Base-by-base conservation (phyloP, 2,329 filamentous ascomycete genomes). In the Talaromyces sp. region DNA sequence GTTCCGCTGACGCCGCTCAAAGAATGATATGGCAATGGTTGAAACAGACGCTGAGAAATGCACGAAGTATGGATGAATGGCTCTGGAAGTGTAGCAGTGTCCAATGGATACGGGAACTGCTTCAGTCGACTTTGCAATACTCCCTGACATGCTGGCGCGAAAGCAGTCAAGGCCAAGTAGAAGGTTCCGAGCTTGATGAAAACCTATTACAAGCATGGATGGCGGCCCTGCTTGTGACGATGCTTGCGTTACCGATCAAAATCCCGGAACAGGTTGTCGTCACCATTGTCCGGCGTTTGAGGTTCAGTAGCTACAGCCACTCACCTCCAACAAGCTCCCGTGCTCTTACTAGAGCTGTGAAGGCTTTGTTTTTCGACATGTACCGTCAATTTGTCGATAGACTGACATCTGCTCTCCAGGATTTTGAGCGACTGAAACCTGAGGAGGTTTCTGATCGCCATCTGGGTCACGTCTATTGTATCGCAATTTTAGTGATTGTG, bases 321-420 rank as follows among this genome's bases (percentile, higher is more conserved):
- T 1, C 37, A 31, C 33, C 13, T 19, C 35, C 56, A 3, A 59
- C 54, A n/a, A 50, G 41, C 1, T 66, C 64, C 2, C 67, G 67
- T n/a, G 57, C 35, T 4, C 54, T 64, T 17, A 65, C 59, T n/a
- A 68, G 41, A 47, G 35, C 57, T 22, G 59, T 67, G 8, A 68
- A 68, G 22, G 31, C 45, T 39, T 13, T 68, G 27, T 27, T 67
- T 3, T 63, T 66, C 10, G 37, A 59, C 8, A 45, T 64, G 11
- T 68, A 66, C 54, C 11, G 22, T 3, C 7, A 33, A 5, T 33
- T 58, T 22, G 35, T 64, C 2, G 1, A 60, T 17, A 58, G 54
- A 9, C 11, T 67, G 61, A 45, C 63, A 9, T 19, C n/a, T 3
- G 57, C 54, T 41, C 49, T 68, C 13, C 45, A 61, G 4, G 25